Base-by-base conservation (phyloP, 768 basidiomycete genomes). In the Symmetrospora coprosmae region DNA sequence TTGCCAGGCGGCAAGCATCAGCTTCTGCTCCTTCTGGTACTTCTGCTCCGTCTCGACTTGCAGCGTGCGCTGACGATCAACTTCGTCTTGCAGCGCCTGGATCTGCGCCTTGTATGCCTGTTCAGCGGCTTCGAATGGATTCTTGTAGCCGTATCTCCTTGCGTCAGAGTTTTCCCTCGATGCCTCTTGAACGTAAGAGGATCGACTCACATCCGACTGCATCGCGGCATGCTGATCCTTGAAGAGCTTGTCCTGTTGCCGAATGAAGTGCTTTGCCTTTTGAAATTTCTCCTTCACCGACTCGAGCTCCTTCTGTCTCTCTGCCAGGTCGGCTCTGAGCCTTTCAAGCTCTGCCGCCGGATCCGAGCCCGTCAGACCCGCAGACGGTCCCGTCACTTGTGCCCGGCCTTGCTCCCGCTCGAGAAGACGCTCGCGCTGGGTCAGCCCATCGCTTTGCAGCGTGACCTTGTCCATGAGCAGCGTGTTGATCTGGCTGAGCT, bases 401-500 rank as follows among this genome's bases (percentile, higher is more conserved):
- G 86, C 83, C 70, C 88, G 83, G 64, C 85, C 85, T 45, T 84
- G 81, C 70, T 92, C 89, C 46, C 87, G 79, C 68, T 85, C 83
- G 35, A 96, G 75, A 80, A 88, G 81, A 70, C 76, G 81, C 70
- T 94, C 92, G 50, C 90, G 76, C 66, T 90, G 85, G 14, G 82
- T 82, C 64, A 96, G 88, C n/a, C 86, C 84, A 47, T 89, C 86
- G 67, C 82, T 83, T 71, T 94, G 92, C 37, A 92, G 74, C 63
- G 78, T 85, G 56, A 94, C 84, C 74, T 96, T 96, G 71, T 96
- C 91, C 27, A 92, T 74, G 0, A 96, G 73, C n/a, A 96, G 76
- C 4, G 70, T 78, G 68, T 87, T 86, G 66, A 90, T 79, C 70
- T 88, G 86, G 23, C 91, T 87, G 21, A 90, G 78, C 68, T 92